Evolutionary conservation across 345 rosid genomes (phyloP).

Genomic region (Eutrema japonicum): DNA sequence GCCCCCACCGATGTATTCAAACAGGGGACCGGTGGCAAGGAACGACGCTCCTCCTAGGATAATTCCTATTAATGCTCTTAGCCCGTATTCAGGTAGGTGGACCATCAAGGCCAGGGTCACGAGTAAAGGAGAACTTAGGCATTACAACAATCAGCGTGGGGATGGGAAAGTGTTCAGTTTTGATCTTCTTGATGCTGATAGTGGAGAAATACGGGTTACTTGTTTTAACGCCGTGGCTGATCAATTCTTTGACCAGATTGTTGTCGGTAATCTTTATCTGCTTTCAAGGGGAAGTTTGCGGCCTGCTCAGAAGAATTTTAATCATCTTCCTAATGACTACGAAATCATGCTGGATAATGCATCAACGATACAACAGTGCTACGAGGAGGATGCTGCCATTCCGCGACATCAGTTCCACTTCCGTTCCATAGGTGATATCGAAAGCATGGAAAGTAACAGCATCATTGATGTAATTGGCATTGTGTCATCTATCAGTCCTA

Average conservation of each 20-base stretch:
- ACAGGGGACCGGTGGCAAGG: slow-evolving; percentile 72
- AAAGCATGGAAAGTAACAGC: slow-evolving; percentile 67
- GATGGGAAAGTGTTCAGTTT: slow-evolving; percentile 88
- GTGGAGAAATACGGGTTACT: slow-evolving; percentile 88
- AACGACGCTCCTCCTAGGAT: slow-evolving; percentile 72
- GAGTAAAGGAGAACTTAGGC: slow-evolving; percentile 69
- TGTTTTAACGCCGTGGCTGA: slow-evolving; percentile 88
- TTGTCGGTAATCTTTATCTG: slow-evolving; percentile 71
- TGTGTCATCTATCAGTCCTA: slow-evolving; percentile 62
- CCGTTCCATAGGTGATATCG: slow-evolving; percentile 68
- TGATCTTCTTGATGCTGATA: slow-evolving; percentile 87
- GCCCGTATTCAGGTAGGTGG: slow-evolving; percentile 88
- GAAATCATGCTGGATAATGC: slow-evolving; percentile 69
- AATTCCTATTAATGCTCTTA: slow-evolving; percentile 78
- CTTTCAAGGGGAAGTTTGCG: slow-evolving; percentile 70
- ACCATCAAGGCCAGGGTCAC: slow-evolving; percentile 93
- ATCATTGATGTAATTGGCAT: slow-evolving; percentile 76
- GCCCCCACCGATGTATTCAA: slow-evolving; percentile 59
- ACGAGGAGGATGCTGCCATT: slow-evolving; percentile 71
- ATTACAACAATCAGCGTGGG: slow-evolving; percentile 74
- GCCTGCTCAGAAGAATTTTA: slow-evolving; percentile 83
- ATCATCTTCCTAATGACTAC: slow-evolving; percentile 78
- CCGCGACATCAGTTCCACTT: slow-evolving; percentile 79
- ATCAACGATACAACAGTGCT: slow-evolving; percentile 66
- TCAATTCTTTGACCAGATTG: slow-evolving; percentile 77